Evolutionary conservation across 257 asterid species (phyloP).

Genomic region (Misopates orontium): DNA sequence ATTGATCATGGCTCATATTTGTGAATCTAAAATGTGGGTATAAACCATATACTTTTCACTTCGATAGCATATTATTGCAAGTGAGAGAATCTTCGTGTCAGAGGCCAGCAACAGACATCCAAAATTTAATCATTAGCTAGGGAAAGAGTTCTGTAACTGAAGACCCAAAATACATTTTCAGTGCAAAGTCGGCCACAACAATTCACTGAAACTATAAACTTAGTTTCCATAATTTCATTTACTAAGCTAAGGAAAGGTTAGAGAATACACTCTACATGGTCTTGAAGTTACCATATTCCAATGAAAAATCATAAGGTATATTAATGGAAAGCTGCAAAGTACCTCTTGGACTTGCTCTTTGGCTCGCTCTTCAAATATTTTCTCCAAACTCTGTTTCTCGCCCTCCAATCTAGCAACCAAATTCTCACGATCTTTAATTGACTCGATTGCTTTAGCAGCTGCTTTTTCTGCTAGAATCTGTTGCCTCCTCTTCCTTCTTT

Average conservation of each 20-base stretch:
- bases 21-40: conserved; percentile 4
- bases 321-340: conserved; percentile 16
- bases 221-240: neutral
- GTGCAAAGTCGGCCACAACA: neutral
- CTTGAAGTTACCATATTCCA: conserved; percentile 19
- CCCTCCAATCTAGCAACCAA: conserved; percentile 91
- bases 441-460: conserved; percentile 80
- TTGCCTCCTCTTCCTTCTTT: conserved; percentile 81
- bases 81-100: conserved; percentile 4
- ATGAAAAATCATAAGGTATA: neutral
- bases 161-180: neutral
- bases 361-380: conserved; percentile 88
- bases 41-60: neutral
- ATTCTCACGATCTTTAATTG: conserved; percentile 87
- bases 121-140: neutral
- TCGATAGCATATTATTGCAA: neutral
- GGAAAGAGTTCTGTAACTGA: neutral
- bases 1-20: neutral
- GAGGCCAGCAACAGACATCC: conserved; percentile 13
- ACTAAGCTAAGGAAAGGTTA: conserved; percentile 23
- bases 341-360: conserved; percentile 95
- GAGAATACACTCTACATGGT: conserved; percentile 13
- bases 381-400: conserved; percentile 93
- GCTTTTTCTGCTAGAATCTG: conserved; percentile 90
- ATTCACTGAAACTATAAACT: neutral